Base-by-base conservation (phyloP, 176 grass and related monocot species). In the Metroxylon sagu region DNA sequence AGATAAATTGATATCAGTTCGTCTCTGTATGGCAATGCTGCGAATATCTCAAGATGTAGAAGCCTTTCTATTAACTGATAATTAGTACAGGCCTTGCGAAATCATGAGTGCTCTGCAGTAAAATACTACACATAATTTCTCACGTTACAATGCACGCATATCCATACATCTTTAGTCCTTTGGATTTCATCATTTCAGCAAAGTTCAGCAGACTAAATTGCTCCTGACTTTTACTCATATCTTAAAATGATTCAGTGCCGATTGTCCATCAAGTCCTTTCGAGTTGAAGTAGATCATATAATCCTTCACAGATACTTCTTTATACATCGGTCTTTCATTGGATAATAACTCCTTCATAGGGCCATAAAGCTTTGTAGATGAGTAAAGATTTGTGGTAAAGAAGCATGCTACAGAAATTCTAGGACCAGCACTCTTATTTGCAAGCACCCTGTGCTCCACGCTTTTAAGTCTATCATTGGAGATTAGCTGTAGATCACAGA, bases 391-490 rank as follows among this genome's bases (percentile, higher is more conserved):
- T 4, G 61, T 59, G n/a, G 25, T 71, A 27, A 77, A 84, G 80
- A 81, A 84, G 43, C 69, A 71, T 5, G 85, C 77, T 48, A 77
- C 80, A 1, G 80, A 89, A 17, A 71, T 50, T 39, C 85, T 65
- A 0, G 72, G 68, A 16, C 21, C 35, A 19, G 5, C 39, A 14
- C 43, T 71, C 31, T 56, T 2, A 29, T 29, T 77, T 17, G 80
- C 67, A 19, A 89, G 14, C 59, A 89, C 85, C 57, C 73, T 75
- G 61, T 89, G 85, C 63, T 89, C 77, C 29, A 74, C 77, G 54
- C 85, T 84, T 66, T 43, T 80, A 19, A 84, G 67, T 31, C 50
- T 67, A 16, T 77, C 80, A 72, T 89, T 89, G 50, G 77, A 73
- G 27, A 81, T 59, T 18, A 89, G 51, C 77, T 80, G 63, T 30